Conservation (phyloP, 192 early-diverging fungal genomes). For the Coemansia sp. region DNA sequence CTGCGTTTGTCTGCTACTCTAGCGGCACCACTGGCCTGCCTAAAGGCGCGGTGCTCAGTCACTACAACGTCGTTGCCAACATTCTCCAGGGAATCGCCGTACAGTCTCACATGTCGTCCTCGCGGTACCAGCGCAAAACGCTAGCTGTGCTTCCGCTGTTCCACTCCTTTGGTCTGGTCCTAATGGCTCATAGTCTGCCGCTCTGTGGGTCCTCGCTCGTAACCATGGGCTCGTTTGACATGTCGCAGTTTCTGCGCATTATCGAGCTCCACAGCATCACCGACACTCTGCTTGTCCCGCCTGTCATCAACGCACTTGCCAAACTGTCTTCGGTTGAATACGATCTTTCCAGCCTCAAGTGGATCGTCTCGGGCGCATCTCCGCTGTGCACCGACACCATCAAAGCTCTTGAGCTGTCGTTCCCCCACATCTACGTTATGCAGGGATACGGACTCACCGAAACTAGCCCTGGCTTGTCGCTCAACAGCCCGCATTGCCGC, state of each 20-base stretch:
- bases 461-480: conserved; percentile 34
- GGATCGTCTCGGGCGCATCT: conserved; percentile 73
- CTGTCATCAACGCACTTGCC: conserved; percentile 65
- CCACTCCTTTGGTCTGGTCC: conserved; percentile 55
- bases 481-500: conserved; percentile 5
- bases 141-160: conserved; percentile 63
- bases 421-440: conserved; percentile 40
- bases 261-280: conserved; percentile 68
- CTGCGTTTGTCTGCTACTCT: conserved; percentile 64
- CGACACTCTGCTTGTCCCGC: conserved; percentile 64
- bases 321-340: conserved; percentile 65
- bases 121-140: background rate
- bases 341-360: conserved; percentile 62
- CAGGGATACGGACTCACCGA: conserved; percentile 69
- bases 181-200: conserved; percentile 27
- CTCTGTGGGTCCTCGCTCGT: conserved; percentile 42
- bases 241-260: conserved; percentile 58
- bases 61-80: conserved; percentile 70
- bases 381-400: conserved; percentile 59
- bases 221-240: conserved; percentile 71
- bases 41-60: conserved; percentile 66
- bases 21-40: conserved; percentile 68
- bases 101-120: background rate
- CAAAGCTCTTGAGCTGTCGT: conserved; percentile 30
- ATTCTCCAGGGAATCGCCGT: conserved; percentile 37